Evolutionary conservation across 139 green algal genomes (phyloP).

Genomic region (Haematococcus lacustris): DNA sequence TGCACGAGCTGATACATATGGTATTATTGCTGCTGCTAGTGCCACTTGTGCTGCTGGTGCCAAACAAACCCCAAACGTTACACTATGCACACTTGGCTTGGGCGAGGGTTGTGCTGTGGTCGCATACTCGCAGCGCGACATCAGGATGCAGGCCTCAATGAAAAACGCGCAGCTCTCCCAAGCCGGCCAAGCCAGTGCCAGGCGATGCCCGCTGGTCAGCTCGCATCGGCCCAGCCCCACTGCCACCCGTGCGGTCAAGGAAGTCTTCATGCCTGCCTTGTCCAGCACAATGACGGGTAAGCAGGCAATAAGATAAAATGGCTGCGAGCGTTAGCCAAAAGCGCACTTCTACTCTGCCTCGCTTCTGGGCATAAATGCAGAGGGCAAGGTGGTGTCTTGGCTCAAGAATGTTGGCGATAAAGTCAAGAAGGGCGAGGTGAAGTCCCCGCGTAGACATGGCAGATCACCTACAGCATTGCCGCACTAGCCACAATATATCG

Average conservation of each 20-base stretch:
- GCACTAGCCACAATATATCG: no score
- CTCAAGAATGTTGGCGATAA: slow-evolving; percentile 88
- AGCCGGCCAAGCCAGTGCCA: no score
- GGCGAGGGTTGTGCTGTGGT: background rate
- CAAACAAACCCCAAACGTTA: background rate
- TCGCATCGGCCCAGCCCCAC: background rate
- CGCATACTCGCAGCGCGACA: background rate
- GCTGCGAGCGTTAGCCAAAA: background rate
- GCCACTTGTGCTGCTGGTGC: no score
- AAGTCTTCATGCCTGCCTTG: slow-evolving; percentile 96
- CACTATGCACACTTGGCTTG: background rate
- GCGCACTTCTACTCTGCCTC: background rate
- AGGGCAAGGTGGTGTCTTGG: slow-evolving; percentile 94
- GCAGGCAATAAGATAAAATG: background rate
- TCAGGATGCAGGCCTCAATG: no score
- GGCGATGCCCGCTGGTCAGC: background rate
- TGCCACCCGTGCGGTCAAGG: slow-evolving; percentile 61
- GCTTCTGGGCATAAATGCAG: slow-evolving; percentile 26
- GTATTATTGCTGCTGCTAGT: no score
- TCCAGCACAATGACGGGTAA: slow-evolving; percentile 37
- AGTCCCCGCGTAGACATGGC: no score
- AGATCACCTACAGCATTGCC: no score
- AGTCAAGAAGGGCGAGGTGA: slow-evolving; percentile 58
- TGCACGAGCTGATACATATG: no score
- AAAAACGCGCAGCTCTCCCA: no score